Conservation (phyloP, 2,329 filamentous ascomycete species). For the Zymoseptoria brevis region DNA sequence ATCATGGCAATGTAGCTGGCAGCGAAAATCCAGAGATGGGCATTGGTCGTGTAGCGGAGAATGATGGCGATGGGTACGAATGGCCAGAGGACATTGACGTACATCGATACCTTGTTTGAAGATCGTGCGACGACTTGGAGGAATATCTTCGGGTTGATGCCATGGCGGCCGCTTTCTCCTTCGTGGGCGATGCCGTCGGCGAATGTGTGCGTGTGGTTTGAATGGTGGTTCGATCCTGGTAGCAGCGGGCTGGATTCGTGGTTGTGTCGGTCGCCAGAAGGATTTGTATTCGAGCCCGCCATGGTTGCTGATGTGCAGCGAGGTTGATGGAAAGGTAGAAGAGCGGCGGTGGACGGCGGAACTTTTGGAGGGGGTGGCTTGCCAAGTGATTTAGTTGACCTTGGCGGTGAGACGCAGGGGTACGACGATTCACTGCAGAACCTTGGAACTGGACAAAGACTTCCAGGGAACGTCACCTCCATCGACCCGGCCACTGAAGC, state of each 20-base stretch:
- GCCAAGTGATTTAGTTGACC: not conserved
- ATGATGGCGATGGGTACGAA: constrained; percentile 40
- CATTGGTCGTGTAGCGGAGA: constrained; percentile 38
- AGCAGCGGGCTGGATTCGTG: constrained; percentile 9
- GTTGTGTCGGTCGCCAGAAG: not conserved
- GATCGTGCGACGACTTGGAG: constrained; percentile 36
- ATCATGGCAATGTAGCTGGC: constrained; percentile 44
- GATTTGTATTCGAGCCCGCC: not conserved
- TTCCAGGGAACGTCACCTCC: no score
- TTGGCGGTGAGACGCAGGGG: not conserved
- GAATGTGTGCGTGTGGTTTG: constrained; percentile 14
- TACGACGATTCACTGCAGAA: not conserved
- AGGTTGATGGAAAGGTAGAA: not conserved
- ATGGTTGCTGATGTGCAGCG: not conserved
- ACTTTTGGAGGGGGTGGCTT: not conserved
- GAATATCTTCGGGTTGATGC: constrained; percentile 38
- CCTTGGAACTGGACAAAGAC: not conserved
- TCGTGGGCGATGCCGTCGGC: constrained; percentile 24
- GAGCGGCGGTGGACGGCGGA: not conserved
- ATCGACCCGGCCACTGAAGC: no score
- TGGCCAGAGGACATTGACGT: constrained; percentile 44
- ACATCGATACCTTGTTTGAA: constrained; percentile 38
- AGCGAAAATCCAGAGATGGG: constrained; percentile 39
- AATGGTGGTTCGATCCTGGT: constrained; percentile 4
- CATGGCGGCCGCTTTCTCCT: constrained; percentile 40